These are phyloP conservation scores for Fagus crenata DNA, from an alignment of 306 rosid species.

Conservation along the genomic window DNA sequence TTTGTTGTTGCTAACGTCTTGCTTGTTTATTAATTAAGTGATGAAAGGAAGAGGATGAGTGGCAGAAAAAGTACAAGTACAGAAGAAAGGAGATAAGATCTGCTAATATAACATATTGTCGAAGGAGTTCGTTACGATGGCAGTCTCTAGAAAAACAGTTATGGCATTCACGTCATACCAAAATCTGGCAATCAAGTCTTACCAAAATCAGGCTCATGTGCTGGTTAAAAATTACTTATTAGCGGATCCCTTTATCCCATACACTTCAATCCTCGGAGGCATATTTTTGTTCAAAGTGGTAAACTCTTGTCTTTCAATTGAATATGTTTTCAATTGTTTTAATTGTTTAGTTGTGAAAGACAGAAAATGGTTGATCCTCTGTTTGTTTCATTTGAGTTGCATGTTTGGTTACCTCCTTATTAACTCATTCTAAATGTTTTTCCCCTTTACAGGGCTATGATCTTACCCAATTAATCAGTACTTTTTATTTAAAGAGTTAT, in stretches of 20 bases:
- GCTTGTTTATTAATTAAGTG: background rate
- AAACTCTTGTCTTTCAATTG: constrained; percentile 6
- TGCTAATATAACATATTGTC: constrained; percentile 14
- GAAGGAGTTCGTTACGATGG: constrained; percentile 30
- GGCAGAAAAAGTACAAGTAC: constrained; percentile 24
- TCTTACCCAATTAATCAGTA: constrained; percentile 51
- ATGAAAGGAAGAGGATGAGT: constrained; percentile 22
- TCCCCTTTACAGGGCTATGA: constrained; percentile 45
- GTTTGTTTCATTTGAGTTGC: background rate
- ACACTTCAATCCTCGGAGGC: constrained; percentile 52
- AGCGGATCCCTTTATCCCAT: constrained; percentile 46
- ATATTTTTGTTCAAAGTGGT: constrained; percentile 58
- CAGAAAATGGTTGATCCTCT: background rate
- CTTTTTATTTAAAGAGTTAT: constrained; percentile 50
- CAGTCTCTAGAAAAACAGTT: constrained; percentile 34
- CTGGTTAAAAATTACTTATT: constrained; percentile 46
- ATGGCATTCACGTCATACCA: constrained; percentile 54
- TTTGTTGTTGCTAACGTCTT: too few relatives aligned
- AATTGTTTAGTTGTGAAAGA: background rate
- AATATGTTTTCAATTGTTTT: background rate
- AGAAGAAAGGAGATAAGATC: constrained; percentile 20
- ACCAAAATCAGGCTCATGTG: constrained; percentile 53
- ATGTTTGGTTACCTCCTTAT: background rate
- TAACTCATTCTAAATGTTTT: constrained; percentile 1
- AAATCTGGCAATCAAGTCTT: constrained; percentile 47